A percentile compares a stretch with the other conserved stretches of the same genome.
Conservation (phyloP, 2,329 filamentous ascomycete species). For the Lachnellula suecica region DNA sequence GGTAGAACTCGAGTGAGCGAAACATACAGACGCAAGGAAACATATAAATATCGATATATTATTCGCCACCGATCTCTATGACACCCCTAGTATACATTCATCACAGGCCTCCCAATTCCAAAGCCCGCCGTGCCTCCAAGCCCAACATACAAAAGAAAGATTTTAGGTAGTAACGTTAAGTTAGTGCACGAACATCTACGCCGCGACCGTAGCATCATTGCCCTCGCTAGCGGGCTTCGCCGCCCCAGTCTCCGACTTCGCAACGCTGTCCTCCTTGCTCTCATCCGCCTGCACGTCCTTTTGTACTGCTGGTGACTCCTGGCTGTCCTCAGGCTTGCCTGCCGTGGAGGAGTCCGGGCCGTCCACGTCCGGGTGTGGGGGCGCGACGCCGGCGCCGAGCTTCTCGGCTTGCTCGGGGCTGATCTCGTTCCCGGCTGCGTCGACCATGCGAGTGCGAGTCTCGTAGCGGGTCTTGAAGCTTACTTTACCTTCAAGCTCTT, state of each 20-base stretch:
- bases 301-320: slow-evolving; percentile 40
- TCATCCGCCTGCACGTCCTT: slow-evolving; percentile 47
- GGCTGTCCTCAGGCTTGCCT: slow-evolving; percentile 34
- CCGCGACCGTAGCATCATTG: slow-evolving; percentile 49
- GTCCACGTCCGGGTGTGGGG: slow-evolving; percentile 44
- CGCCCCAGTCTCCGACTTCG: slow-evolving; percentile 38
- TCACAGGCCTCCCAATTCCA: background rate
- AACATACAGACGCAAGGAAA: too few species aligned
- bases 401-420: slow-evolving; percentile 15
- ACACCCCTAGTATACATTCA: background rate
- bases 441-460: slow-evolving; percentile 84
- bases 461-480: slow-evolving; percentile 95
- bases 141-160: background rate
- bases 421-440: slow-evolving; percentile 77
- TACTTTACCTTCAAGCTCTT: slow-evolving; percentile 84
- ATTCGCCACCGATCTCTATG: background rate
- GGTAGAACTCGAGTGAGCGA: too few species aligned
- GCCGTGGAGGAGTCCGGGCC: slow-evolving; percentile 60
- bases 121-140: background rate
- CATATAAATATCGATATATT: background rate
- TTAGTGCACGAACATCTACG: slow-evolving; percentile 7
- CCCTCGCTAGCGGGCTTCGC: slow-evolving; percentile 64
- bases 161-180: background rate
- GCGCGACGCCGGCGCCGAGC: slow-evolving; percentile 28
- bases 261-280: slow-evolving; percentile 58